Percentiles rank a stretch among this genome's conserved stretches.
Evolutionary conservation across 192 early-diverging fungal genomes (phyloP).

Genomic region (Linnemannia schmuckeri): DNA sequence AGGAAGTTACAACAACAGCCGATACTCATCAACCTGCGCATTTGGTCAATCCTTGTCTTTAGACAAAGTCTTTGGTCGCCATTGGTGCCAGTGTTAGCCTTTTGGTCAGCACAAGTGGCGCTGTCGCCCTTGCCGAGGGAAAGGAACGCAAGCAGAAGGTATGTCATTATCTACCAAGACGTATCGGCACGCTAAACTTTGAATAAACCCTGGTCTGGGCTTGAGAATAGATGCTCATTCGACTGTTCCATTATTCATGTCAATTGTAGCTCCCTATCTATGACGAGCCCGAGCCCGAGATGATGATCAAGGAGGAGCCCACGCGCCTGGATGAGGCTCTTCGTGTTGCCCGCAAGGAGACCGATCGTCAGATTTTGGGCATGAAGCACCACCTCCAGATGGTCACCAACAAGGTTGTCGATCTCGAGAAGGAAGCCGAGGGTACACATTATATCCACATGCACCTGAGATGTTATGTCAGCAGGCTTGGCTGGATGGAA

Average conservation of each 20-base stretch:
- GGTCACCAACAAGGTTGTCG: slow-evolving; percentile 56
- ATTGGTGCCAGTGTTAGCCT: slow-evolving; percentile 40
- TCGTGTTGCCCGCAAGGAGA: slow-evolving; percentile 52
- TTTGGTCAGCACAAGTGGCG: slow-evolving; percentile 29
- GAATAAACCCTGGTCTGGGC: not conserved
- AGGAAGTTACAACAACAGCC: no score
- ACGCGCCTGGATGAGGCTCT: slow-evolving; percentile 53
- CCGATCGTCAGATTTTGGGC: slow-evolving; percentile 53
- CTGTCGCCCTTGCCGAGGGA: slow-evolving; percentile 41
- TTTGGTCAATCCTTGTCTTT: not conserved
- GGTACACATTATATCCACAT: slow-evolving; percentile 13
- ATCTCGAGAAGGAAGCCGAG: slow-evolving; percentile 55
- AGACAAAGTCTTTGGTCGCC: slow-evolving; percentile 48
- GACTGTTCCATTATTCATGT: no score
- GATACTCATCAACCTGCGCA: not conserved
- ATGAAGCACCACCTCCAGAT: slow-evolving; percentile 56
- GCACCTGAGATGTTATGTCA: not conserved
- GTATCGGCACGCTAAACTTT: not conserved
- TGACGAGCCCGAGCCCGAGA: slow-evolving; percentile 55
- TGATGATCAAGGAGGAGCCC: slow-evolving; percentile 55
- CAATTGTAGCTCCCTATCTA: slow-evolving; percentile 41
- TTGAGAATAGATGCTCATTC: not conserved
- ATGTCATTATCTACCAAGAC: not conserved
- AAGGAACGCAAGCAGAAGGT: slow-evolving; percentile 55
- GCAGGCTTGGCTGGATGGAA: not conserved